Evolutionary conservation across 768 basidiomycete genomes (phyloP).

Genomic region (Phlebiopsis gigantea): DNA sequence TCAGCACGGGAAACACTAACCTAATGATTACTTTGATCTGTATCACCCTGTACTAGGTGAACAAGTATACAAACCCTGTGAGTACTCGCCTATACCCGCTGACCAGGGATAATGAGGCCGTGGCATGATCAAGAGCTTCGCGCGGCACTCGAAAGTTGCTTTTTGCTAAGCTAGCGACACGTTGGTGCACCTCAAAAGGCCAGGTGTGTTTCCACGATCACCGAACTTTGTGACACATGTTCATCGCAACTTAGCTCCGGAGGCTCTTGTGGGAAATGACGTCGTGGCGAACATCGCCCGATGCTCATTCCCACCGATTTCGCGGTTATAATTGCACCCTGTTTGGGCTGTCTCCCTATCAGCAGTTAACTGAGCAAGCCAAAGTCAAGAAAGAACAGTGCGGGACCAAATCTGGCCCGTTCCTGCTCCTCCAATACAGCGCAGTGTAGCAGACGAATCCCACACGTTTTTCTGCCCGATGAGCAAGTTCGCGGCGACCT

Average conservation of each 20-base stretch:
- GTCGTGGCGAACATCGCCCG: background rate
- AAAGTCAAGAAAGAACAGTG: background rate
- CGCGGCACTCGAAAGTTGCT: background rate
- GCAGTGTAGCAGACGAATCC: constrained; percentile 5
- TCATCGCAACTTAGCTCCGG: background rate
- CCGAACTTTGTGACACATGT: too few relatives aligned
- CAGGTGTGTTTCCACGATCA: background rate
- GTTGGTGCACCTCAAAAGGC: background rate
- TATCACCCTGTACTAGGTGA: background rate
- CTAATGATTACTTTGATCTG: background rate
- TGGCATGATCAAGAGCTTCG: constrained; percentile 1
- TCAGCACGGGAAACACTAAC: constrained; percentile 1
- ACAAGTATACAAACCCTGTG: background rate
- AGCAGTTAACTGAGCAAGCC: background rate
- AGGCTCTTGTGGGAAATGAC: background rate
- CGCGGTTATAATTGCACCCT: background rate
- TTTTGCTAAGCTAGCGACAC: background rate
- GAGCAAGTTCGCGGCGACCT: background rate
- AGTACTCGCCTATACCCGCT: background rate
- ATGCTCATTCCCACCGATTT: background rate
- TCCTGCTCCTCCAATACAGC: background rate
- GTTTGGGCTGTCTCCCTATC: background rate
- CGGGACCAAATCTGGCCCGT: background rate
- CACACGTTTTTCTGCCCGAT: constrained; percentile 4
- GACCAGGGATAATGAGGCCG: background rate